phyloP scores from a whole-genome alignment of 2,329 filamentous ascomycete species.

The Pseudonectria foliicola region DNA sequence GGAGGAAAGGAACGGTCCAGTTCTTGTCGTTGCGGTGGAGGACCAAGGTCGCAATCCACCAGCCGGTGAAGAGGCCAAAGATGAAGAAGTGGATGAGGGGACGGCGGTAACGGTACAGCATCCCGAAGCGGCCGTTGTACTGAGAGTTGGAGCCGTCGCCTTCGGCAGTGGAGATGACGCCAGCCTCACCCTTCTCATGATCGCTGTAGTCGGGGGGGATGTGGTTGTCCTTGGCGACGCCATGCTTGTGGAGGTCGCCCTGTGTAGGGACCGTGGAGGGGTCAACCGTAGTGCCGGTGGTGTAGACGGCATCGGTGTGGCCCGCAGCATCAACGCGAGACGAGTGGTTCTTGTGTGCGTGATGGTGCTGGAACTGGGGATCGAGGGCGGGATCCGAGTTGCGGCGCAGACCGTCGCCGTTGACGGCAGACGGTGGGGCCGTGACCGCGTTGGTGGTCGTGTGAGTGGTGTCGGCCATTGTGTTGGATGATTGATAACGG shows the following conservation, averaged over 20 bases:
- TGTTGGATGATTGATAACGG: not conserved
- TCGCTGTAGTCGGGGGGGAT: slow-evolving; percentile 33
- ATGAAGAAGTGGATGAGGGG: slow-evolving; percentile 40
- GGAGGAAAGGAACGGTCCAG: slow-evolving; percentile 77
- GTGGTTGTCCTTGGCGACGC: slow-evolving; percentile 11
- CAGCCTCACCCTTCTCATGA: slow-evolving; percentile 30
- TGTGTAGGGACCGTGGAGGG: slow-evolving; percentile 27
- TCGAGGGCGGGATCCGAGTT: slow-evolving; percentile 23
- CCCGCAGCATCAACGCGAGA: slow-evolving; percentile 25
- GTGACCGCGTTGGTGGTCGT: not conserved
- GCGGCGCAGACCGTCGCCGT: slow-evolving; percentile 7
- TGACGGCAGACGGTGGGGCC: not conserved
- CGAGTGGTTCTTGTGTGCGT: slow-evolving; percentile 37
- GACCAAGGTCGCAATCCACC: slow-evolving; percentile 72
- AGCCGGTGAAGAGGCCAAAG: slow-evolving; percentile 43
- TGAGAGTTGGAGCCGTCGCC: slow-evolving; percentile 13
- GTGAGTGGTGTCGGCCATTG: slow-evolving; percentile 15
- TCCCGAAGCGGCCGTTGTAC: slow-evolving; percentile 18
- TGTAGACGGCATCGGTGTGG: slow-evolving; percentile 39
- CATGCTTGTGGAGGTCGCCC: slow-evolving; percentile 23
- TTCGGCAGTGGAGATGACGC: slow-evolving; percentile 23
- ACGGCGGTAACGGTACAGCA: slow-evolving; percentile 38
- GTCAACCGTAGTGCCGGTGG: slow-evolving; percentile 34
- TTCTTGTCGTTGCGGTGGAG: slow-evolving; percentile 65
- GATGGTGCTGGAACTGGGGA: slow-evolving; percentile 34